A percentile compares a stretch with the other conserved stretches of the same genome.
phyloP scores from a whole-genome alignment of 805 yeast genomes.

The Candida argentea region DNA sequence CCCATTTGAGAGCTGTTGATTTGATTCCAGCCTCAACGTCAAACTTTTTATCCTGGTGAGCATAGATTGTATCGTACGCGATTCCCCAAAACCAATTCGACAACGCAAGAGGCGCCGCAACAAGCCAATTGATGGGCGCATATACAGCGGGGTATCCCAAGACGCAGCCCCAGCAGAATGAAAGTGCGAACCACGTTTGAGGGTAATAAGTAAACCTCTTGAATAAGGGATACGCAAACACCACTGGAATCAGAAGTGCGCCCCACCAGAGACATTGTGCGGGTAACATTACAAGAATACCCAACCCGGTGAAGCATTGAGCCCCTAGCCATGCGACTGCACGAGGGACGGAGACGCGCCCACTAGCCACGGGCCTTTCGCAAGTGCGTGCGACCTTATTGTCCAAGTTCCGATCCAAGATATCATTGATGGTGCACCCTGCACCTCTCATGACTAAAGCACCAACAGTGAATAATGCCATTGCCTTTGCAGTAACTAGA shows the following conservation, averaged over 20 bases:
- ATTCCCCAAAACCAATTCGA: constrained; percentile 87
- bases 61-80: constrained; percentile 93
- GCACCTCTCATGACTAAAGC: constrained; percentile 93
- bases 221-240: constrained; percentile 84
- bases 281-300: constrained; percentile 65
- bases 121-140: constrained; percentile 56
- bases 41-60: constrained; percentile 90
- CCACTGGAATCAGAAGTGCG: constrained; percentile 67
- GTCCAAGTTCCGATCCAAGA: constrained; percentile 77
- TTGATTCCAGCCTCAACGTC: constrained; percentile 88
- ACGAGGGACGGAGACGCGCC: constrained; percentile 59
- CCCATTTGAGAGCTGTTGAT: constrained; percentile 95
- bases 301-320: constrained; percentile 67
- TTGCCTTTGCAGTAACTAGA: constrained; percentile 46
- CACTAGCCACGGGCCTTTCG: constrained; percentile 89
- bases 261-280: constrained; percentile 75
- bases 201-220: constrained; percentile 95
- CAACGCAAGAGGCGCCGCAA: constrained; percentile 68
- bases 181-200: constrained; percentile 67
- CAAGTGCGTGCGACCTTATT: constrained; percentile 78
- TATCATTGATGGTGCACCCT: constrained; percentile 92
- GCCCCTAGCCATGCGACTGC: constrained; percentile 65
- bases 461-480: constrained; percentile 72
- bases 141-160: constrained; percentile 97
- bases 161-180: constrained; percentile 92